phyloP scores from a whole-genome alignment of 768 basidiomycete genomes.

The Pleurotus sapidus region DNA sequence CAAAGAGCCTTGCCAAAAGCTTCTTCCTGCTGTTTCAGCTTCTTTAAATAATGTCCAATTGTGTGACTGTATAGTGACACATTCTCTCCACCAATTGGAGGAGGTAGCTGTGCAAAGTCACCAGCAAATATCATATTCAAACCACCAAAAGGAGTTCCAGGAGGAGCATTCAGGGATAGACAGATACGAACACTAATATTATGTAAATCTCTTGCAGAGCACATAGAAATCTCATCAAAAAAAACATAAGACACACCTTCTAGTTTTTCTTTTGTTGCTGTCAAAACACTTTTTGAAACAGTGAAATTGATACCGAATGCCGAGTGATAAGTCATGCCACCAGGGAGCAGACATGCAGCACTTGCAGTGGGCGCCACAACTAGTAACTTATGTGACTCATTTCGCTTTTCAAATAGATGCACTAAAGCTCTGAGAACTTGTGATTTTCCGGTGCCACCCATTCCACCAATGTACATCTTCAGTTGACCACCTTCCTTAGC shows the following conservation, averaged over 20 bases:
- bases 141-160: slow-evolving; percentile 29
- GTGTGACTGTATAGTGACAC: slow-evolving; percentile 18
- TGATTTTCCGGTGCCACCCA: slow-evolving; percentile 23
- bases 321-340: slow-evolving; percentile 22
- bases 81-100: slow-evolving; percentile 11
- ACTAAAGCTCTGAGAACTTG: slow-evolving; percentile 16
- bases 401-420: slow-evolving; percentile 11
- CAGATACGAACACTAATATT: slow-evolving; percentile 20
- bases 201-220: slow-evolving; percentile 24
- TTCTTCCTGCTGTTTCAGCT: slow-evolving; percentile 14
- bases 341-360: slow-evolving; percentile 15
- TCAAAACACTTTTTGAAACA: not conserved
- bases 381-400: slow-evolving; percentile 10
- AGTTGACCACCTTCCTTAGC: slow-evolving; percentile 9
- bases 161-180: slow-evolving; percentile 9
- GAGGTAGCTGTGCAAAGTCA: slow-evolving; percentile 33
- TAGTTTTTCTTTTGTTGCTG: slow-evolving; percentile 9
- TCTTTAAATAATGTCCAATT: slow-evolving; percentile 7
- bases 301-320: slow-evolving; percentile 14
- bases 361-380: slow-evolving; percentile 20
- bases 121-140: slow-evolving; percentile 36
- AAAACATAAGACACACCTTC: slow-evolving; percentile 33
- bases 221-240: slow-evolving; percentile 41
- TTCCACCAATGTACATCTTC: slow-evolving; percentile 24
- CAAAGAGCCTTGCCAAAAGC: slow-evolving; percentile 24